Conservation (phyloP, 805 yeast species). For the Saccharomycopsis capsularis region DNA sequence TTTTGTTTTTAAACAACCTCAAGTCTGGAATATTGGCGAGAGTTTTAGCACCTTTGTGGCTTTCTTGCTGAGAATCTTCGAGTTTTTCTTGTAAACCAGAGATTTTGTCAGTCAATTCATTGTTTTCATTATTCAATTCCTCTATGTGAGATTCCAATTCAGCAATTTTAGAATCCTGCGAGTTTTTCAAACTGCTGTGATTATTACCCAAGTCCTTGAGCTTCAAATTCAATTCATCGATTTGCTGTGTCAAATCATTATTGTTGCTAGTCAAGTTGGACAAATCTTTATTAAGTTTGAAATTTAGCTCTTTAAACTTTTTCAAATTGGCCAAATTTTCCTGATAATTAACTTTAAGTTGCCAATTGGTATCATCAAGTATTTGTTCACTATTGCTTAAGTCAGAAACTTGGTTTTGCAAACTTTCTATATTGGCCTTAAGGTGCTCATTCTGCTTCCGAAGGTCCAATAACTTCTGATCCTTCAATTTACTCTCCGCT, state of each 20-base stretch:
- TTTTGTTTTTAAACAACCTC: conserved; percentile 23
- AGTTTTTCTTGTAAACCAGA: conserved; percentile 8
- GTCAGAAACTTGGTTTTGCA: conserved; percentile 23
- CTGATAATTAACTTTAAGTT: conserved; percentile 48
- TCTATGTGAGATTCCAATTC: conserved; percentile 46
- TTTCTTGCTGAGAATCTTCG: background rate
- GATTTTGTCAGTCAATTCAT: conserved; percentile 41
- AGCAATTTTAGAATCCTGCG: conserved; percentile 36
- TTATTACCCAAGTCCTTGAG: conserved; percentile 36
- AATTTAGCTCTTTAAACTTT: conserved; percentile 36
- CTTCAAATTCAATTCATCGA: conserved; percentile 40
- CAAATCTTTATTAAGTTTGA: conserved; percentile 35
- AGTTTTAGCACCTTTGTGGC: background rate
- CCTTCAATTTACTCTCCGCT: conserved; percentile 48
- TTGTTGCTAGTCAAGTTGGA: conserved; percentile 33
- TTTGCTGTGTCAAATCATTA: conserved; percentile 36
- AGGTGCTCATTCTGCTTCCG: conserved; percentile 12
- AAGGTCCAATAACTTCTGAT: conserved; percentile 16
- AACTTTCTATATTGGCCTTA: conserved; percentile 10
- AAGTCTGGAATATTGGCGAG: conserved; percentile 23
- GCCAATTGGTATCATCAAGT: conserved; percentile 58
- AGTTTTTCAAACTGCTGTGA: conserved; percentile 31
- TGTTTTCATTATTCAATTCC: conserved; percentile 65
- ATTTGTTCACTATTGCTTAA: conserved; percentile 35
- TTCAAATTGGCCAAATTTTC: conserved; percentile 29